Percentiles rank a stretch among this genome's conserved stretches.
phyloP scores from a whole-genome alignment of 2,329 filamentous ascomycete species.

The Cercospora citrullina region DNA sequence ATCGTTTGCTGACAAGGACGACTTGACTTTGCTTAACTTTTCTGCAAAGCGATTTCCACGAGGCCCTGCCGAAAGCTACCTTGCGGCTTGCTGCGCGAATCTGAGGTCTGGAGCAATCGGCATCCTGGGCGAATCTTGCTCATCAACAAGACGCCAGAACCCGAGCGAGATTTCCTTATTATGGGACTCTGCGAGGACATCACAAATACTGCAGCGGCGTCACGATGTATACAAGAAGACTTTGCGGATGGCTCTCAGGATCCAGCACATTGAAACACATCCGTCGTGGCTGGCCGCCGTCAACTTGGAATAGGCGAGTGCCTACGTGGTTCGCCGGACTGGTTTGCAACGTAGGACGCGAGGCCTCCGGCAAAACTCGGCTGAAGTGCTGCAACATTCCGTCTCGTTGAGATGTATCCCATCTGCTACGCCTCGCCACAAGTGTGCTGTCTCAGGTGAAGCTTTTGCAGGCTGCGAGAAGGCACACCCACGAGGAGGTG shows the following conservation, averaged over 20 bases:
- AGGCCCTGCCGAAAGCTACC: neutral
- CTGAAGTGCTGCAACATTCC: neutral
- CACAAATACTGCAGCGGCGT: neutral
- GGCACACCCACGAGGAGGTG: neutral
- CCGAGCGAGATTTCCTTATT: neutral
- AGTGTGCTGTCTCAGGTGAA: neutral
- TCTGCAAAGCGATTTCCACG: slow-evolving; percentile 1
- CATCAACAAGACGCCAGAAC: neutral
- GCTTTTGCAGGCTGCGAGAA: neutral
- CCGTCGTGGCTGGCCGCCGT: neutral
- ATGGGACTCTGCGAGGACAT: neutral
- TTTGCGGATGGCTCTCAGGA: neutral
- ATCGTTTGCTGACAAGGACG: slow-evolving; percentile 12
- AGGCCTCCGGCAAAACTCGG: neutral
- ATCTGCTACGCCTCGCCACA: neutral
- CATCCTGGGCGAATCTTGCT: neutral
- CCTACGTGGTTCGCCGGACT: neutral
- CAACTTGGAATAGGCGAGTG: neutral
- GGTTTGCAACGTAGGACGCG: neutral
- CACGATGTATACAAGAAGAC: neutral
- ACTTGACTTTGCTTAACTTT: neutral
- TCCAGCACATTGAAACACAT: neutral
- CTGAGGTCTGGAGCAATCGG: slow-evolving; percentile 1
- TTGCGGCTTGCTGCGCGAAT: neutral
- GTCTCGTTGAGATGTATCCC: neutral